phyloP scores from a whole-genome alignment of 768 basidiomycete species.

The Epithele typhae region DNA sequence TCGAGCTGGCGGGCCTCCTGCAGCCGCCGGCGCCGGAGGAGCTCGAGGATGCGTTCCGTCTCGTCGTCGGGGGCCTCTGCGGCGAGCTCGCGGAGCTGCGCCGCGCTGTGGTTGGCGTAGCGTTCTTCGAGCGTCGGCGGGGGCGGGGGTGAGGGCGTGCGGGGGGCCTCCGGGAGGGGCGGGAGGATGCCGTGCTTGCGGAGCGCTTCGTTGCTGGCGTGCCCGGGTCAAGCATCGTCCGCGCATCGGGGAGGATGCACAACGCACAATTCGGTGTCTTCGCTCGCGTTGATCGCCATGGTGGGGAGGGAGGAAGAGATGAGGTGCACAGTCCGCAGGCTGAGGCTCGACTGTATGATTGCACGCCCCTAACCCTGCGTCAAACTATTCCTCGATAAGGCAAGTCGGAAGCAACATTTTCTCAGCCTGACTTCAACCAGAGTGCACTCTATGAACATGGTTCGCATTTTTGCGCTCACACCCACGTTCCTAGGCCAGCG shows the following conservation, averaged over 20 bases:
- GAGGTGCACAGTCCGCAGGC: too few species aligned
- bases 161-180: conserved; percentile 61
- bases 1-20: conserved; percentile 56
- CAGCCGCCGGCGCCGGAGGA: conserved; percentile 60
- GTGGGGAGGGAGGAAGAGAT: not conserved
- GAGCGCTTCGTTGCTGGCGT: conserved; percentile 84
- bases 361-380: too few species aligned
- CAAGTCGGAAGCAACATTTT: too few species aligned
- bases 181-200: conserved; percentile 91
- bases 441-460: too few species aligned
- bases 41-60: conserved; percentile 65
- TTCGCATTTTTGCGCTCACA: too few species aligned
- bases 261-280: conserved; percentile 97
- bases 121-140: conserved; percentile 68
- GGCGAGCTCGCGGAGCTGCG: conserved; percentile 62
- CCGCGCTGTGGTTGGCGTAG: conserved; percentile 56
- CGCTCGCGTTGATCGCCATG: conserved; percentile 77
- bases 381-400: too few species aligned
- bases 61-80: conserved; percentile 78
- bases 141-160: conserved; percentile 76
- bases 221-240: conserved; percentile 1
- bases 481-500: too few species aligned
- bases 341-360: too few species aligned
- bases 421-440: too few species aligned
- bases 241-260: not conserved